Evolutionary conservation across 2,329 filamentous ascomycete species (phyloP).

Genomic region (Verticillium longisporum): DNA sequence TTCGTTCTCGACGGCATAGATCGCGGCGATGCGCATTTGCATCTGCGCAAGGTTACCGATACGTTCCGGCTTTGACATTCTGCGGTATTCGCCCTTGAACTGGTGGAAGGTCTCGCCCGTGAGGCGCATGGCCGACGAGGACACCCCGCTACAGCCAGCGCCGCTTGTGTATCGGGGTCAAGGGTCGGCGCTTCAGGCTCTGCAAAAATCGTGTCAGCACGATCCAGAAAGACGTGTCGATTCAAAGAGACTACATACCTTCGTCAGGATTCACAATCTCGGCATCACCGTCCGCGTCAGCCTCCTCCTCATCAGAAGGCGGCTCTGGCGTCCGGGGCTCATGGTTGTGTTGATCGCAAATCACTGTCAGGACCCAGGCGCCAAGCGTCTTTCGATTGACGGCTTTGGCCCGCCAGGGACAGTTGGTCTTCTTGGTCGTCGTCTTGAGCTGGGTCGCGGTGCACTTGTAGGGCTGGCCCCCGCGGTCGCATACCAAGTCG

Average conservation of each 20-base stretch:
- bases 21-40: conserved; percentile 34
- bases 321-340: conserved; percentile 36
- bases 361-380: conserved; percentile 36
- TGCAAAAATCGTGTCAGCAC: neutral
- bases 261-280: conserved; percentile 15
- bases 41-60: conserved; percentile 30
- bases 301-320: conserved; percentile 27
- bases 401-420: conserved; percentile 38
- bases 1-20: conserved; percentile 38
- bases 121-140: conserved; percentile 27
- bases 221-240: neutral
- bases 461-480: conserved; percentile 34
- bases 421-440: conserved; percentile 37
- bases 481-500: conserved; percentile 38
- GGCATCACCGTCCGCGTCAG: conserved; percentile 16
- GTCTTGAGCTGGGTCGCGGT: conserved; percentile 38
- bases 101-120: conserved; percentile 36
- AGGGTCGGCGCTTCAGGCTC: conserved; percentile 21
- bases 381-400: conserved; percentile 35
- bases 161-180: conserved; percentile 28
- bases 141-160: conserved; percentile 33
- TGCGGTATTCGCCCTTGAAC: conserved; percentile 35
- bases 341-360: conserved; percentile 37
- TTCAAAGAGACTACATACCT: conserved; percentile 1
- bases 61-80: conserved; percentile 32